A percentile compares a stretch with the other conserved stretches of the same genome.
Conservation (phyloP, 2,329 filamentous ascomycete genomes). For the Gnomoniopsis smithogilvyi region DNA sequence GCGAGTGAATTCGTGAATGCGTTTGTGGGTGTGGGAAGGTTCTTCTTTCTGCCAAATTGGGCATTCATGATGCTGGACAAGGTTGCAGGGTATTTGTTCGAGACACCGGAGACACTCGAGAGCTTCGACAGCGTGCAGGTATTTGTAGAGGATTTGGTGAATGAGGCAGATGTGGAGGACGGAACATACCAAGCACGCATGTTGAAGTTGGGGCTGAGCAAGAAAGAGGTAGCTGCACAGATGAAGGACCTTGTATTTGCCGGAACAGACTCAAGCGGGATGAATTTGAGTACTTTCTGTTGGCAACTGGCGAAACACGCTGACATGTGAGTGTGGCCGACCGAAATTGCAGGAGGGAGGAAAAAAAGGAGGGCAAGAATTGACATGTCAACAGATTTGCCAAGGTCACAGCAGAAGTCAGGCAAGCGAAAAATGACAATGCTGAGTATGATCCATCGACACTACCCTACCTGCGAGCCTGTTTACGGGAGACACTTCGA, state of each 20-base stretch:
- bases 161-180: slow-evolving; percentile 29
- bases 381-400: slow-evolving; percentile 12
- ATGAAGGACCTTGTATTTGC: slow-evolving; percentile 54
- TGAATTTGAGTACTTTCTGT: slow-evolving; percentile 46
- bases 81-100: slow-evolving; percentile 29
- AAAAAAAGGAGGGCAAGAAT: not conserved
- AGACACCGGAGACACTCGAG: slow-evolving; percentile 32
- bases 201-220: slow-evolving; percentile 38
- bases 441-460: slow-evolving; percentile 6
- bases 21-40: slow-evolving; percentile 51
- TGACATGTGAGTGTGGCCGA: slow-evolving; percentile 27
- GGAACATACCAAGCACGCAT: slow-evolving; percentile 47
- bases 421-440: not conserved
- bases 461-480: slow-evolving; percentile 19
- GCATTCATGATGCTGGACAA: slow-evolving; percentile 37
- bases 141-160: slow-evolving; percentile 28
- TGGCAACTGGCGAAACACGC: slow-evolving; percentile 42
- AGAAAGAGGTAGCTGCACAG: slow-evolving; percentile 43
- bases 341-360: not conserved
- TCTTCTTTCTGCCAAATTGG: slow-evolving; percentile 39
- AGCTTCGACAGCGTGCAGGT: slow-evolving; percentile 17
- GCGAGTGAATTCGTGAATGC: slow-evolving; percentile 44
- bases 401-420: slow-evolving; percentile 7
- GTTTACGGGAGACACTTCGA: slow-evolving; percentile 19
- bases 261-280: slow-evolving; percentile 50